These are phyloP conservation scores for Calonectria crousiana DNA, from an alignment of 2,329 filamentous ascomycete species.

Conservation along the genomic window DNA sequence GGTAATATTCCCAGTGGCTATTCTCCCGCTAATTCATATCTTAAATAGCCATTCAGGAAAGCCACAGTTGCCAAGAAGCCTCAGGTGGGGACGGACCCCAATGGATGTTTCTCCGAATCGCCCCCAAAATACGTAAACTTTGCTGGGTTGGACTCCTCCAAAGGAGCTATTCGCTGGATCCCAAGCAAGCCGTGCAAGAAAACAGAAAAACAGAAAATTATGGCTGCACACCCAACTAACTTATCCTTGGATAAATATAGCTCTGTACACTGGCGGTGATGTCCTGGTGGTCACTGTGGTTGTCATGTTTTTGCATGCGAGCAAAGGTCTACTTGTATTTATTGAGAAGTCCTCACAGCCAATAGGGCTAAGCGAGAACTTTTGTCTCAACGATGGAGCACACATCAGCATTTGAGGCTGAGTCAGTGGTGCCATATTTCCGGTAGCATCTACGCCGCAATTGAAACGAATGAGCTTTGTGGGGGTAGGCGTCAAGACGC, in stretches of 20 bases:
- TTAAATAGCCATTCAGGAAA: not conserved
- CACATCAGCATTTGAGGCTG: not conserved
- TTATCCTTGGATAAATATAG: not conserved
- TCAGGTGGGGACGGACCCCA: not conserved
- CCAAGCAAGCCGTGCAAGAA: not conserved
- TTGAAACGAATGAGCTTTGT: not conserved
- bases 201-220: not conserved
- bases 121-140: not conserved
- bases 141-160: not conserved
- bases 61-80: not conserved
- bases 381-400: not conserved
- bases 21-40: not conserved
- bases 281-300: not conserved
- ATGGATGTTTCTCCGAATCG: not conserved
- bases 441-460: not conserved
- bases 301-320: not conserved
- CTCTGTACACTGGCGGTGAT: not conserved
- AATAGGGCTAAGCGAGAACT: not conserved
- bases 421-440: not conserved
- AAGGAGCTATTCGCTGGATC: not conserved
- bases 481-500: not conserved
- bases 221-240: not conserved
- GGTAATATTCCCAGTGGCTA: not conserved
- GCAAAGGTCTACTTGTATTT: not conserved
- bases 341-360: not conserved